Conservation (phyloP, 2,329 filamentous ascomycete genomes). For the Colletotrichum lini region DNA sequence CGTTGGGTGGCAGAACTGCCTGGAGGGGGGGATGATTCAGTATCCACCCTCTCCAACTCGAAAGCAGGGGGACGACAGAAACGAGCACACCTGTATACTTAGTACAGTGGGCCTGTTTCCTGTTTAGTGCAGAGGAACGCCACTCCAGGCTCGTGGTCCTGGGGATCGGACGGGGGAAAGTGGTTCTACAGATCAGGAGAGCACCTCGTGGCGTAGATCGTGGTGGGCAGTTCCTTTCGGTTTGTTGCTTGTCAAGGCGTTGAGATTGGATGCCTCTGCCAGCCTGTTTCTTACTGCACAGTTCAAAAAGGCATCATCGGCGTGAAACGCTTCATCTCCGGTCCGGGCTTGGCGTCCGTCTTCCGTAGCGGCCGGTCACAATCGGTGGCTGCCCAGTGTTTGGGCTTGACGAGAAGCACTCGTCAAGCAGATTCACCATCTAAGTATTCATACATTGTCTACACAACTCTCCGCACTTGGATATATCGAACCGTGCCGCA, state of each 20-base stretch:
- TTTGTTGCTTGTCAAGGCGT: neutral
- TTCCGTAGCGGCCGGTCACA: too few species aligned
- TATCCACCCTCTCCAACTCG: slow-evolving; percentile 10
- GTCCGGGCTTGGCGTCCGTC: too few species aligned
- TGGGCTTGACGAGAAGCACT: neutral
- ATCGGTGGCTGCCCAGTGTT: too few species aligned
- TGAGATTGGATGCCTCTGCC: neutral
- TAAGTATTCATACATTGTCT: too few species aligned
- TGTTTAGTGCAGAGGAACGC: slow-evolving; percentile 24
- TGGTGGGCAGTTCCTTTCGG: neutral
- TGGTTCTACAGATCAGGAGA: slow-evolving; percentile 3
- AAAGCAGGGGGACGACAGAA: slow-evolving; percentile 11
- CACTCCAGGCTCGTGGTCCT: slow-evolving; percentile 21
- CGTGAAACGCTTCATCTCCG: neutral
- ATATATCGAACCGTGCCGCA: neutral
- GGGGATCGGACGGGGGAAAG: slow-evolving; percentile 6
- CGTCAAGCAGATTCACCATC: neutral
- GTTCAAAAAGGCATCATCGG: neutral
- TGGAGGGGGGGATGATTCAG: neutral
- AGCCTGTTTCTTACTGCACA: too few species aligned
- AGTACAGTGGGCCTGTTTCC: slow-evolving; percentile 35
- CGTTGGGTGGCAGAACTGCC: neutral
- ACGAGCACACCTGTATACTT: slow-evolving; percentile 19
- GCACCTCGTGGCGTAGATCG: neutral
- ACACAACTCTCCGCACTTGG: neutral